phyloP scores from a whole-genome alignment of 495 filamentous ascomycete genomes.

The Hapsidospora chrysogenum region DNA sequence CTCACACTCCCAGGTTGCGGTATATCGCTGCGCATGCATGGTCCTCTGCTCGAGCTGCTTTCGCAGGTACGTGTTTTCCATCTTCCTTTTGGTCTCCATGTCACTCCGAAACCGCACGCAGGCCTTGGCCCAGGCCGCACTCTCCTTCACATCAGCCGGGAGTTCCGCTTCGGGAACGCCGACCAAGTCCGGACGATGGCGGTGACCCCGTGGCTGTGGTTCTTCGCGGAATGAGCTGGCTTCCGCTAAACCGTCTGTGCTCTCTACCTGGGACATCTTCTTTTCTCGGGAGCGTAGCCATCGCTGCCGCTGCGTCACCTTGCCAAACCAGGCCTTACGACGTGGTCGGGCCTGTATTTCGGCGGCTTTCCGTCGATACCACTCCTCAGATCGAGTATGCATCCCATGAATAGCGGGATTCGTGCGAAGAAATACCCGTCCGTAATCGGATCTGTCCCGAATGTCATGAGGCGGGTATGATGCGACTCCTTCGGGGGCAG shows the following conservation, averaged over 20 bases:
- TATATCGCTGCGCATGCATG: too few relatives aligned
- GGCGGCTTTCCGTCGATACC: constrained; percentile 19
- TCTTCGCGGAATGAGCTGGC: not conserved
- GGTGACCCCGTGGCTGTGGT: not conserved
- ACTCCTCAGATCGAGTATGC: constrained; percentile 16
- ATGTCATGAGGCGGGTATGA: too few relatives aligned
- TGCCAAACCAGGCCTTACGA: constrained; percentile 23
- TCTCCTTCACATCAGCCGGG: constrained; percentile 9
- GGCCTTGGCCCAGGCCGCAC: constrained; percentile 12
- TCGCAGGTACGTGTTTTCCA: too few relatives aligned
- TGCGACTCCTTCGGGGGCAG: too few relatives aligned
- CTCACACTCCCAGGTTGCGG: too few relatives aligned
- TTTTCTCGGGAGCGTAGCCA: constrained; percentile 10
- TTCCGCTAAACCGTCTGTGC: not conserved
- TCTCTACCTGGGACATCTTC: not conserved
- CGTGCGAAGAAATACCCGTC: constrained; percentile 7
- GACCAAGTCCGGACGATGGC: not conserved
- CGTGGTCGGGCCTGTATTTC: constrained; percentile 24
- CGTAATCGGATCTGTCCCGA: too few relatives aligned
- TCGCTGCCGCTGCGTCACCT: constrained; percentile 16
- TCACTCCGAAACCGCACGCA: constrained; percentile 6
- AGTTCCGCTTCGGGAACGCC: constrained; percentile 2
- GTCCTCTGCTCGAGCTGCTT: too few relatives aligned
- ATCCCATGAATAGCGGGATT: constrained; percentile 28
- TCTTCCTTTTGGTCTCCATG: too few relatives aligned